Evolutionary conservation across 2,329 filamentous ascomycete species (phyloP), one percentile per base, ranked within the genome.

Genomic region (Aureobasidium sp.): DNA sequence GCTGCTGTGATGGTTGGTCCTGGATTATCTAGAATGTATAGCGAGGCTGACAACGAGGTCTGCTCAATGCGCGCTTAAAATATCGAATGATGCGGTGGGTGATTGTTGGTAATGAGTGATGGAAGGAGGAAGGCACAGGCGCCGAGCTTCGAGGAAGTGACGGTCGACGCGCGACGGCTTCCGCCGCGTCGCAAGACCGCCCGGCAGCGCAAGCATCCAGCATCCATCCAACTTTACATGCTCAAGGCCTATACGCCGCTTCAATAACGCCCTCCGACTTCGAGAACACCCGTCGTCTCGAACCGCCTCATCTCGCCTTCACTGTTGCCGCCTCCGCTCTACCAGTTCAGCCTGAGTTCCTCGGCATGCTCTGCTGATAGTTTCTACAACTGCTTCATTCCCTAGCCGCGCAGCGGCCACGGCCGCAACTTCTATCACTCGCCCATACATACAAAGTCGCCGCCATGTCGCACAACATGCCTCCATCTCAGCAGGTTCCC

Each of bases 401-500:
- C n/a, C 41, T n/a, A 53, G 41, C 48, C 41, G 59, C 59, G 41
- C 48, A 54, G 49, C 59, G 48, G 59, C 49, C 59, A 39, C 47
- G 47, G 48, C 58, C 44, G 58, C 48, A 36, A 21, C 58, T 29
- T 11, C 11, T 16, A 21, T 34, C 37, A 7, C 6, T 41, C 30
- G 5, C n/a, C 27, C 29, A 36, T 13, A 13, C 25, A 5, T 7
- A 3, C 30, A 11, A n/a, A n/a, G 21, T 42, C 44, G 27, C 49
- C 41, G 34, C 8, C 60, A 65, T 65, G 64, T 55, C 64, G 45
- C 64, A 64, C 41, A 62, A 65, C 37, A 63, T 65, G 55, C 13
- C 55, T 41, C 21, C 55, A 21, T 16, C 55, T 30, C 55, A 59
- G 51, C 60, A 62, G 14, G 54, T 57, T 6, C 63, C 66, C 60